Percentiles rank a stretch among this genome's conserved stretches.
Conservation (phyloP, 1,284 basidiomycete genomes). For the Austropuccinia psidii region DNA sequence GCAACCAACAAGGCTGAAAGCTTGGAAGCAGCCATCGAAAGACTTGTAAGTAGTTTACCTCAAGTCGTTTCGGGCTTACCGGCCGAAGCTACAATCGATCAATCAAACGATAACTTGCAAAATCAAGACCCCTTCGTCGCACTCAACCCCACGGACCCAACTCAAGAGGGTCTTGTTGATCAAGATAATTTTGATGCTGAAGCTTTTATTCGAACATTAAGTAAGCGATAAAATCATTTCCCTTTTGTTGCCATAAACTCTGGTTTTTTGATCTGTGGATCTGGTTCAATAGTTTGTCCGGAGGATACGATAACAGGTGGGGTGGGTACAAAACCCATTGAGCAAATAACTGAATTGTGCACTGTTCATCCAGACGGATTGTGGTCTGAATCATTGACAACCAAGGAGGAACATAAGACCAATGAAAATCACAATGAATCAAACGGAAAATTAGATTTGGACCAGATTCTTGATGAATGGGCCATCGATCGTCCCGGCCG, state of each 20-base stretch:
- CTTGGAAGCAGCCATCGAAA: slow-evolving; percentile 25
- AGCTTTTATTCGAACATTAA: slow-evolving; percentile 8
- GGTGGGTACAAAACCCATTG: no score
- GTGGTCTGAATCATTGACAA: no score
- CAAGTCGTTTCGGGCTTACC: slow-evolving; percentile 3
- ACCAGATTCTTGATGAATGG: slow-evolving; percentile 27
- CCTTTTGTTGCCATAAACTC: no score
- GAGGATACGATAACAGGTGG: no score
- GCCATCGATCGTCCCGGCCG: no score
- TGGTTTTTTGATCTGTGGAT: no score
- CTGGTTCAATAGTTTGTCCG: no score
- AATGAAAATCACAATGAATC: no score
- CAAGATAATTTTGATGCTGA: slow-evolving; percentile 8
- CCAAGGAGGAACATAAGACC: no score
- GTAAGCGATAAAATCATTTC: no score
- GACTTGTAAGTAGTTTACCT: slow-evolving; percentile 17
- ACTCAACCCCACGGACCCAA: neutral
- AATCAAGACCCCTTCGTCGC: neutral
- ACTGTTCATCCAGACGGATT: no score
- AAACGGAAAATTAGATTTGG: neutral
- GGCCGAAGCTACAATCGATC: neutral
- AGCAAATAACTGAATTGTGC: no score
- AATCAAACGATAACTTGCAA: neutral
- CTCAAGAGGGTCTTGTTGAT: neutral
- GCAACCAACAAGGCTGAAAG: neutral